Base-by-base conservation (phyloP, 176 grass and related monocot genomes). In the Lolium rigidum region DNA sequence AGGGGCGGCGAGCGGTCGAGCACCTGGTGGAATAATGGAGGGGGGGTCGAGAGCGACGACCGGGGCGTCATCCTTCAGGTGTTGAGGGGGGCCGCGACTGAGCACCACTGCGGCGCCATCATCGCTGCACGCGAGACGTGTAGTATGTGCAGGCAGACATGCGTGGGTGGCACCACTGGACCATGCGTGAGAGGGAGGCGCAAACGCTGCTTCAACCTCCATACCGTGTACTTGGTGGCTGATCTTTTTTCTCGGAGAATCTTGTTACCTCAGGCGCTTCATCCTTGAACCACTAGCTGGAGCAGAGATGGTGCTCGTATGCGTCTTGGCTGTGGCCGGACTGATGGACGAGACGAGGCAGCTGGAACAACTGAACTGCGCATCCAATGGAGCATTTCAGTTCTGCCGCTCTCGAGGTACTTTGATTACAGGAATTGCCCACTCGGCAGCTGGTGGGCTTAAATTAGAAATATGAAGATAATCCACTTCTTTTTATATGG, bases 11-110 rank as follows among this genome's bases (percentile, higher is more conserved):
- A 44, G 12, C 20, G 25, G 68, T 63, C 70, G 26, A 4, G 61
- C 55, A 54, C 25, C 79, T 7, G 64, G 14, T 87, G 50, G 79
- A 68, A 87, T 87, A 58, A 77, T 77, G 70, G 20, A 24, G 67
- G 20, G 74, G 54, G 35, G 26, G 26, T 28, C 26, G 41, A 82
- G 38, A 68, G 60, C 71, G 71, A 88, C 50, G 31, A 38, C 28
- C 37, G 15, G 6, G 64, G 28, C 64, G 15, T 35, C 64, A 13
- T 17, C 28, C 64, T 67, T 67, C 64, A 67, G 64, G 64, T 67
- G 64, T 67, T 38, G 73, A 16, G 47, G 74, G 25, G 61, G 24
- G 28, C 61, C 61, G 61, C 25, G 60, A 3, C 9, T 10, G 58
- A 14, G 24, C 25, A 63, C 60, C 60, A 37, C 49, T 52, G 31